Conservation (phyloP, 1,284 basidiomycete species). For the Phylloporus sp. region DNA sequence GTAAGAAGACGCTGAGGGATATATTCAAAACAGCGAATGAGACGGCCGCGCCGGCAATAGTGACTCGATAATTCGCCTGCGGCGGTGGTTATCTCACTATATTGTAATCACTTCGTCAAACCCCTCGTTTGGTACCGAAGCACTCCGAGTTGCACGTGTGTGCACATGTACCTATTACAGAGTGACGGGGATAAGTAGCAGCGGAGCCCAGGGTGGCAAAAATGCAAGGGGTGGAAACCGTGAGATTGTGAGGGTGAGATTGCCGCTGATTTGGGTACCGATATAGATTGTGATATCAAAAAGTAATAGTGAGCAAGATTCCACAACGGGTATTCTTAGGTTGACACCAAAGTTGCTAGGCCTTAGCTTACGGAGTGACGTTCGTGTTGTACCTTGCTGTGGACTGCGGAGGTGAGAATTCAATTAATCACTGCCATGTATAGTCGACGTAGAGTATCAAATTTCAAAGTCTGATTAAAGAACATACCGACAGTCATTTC, state of each 20-base stretch:
- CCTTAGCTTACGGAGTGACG: no score
- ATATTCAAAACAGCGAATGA: slow-evolving; percentile 35
- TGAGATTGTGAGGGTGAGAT: slow-evolving; percentile 31
- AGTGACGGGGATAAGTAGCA: slow-evolving; percentile 19
- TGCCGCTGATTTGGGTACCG: neutral
- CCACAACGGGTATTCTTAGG: neutral
- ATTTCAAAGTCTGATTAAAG: no score
- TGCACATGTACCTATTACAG: slow-evolving; percentile 31
- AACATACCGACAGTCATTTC: no score
- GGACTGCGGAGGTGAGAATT: no score
- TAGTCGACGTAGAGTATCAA: no score
- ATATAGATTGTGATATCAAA: slow-evolving; percentile 2
- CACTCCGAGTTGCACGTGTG: slow-evolving; percentile 26
- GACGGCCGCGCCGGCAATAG: slow-evolving; percentile 14
- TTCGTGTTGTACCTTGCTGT: no score
- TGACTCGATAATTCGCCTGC: slow-evolving; percentile 23
- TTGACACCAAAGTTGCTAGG: neutral
- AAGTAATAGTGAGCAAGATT: slow-evolving; percentile 7
- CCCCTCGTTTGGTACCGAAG: slow-evolving; percentile 27
- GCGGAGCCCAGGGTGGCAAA: neutral
- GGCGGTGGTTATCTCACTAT: slow-evolving; percentile 21
- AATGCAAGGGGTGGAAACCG: slow-evolving; percentile 30
- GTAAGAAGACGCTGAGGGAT: slow-evolving; percentile 16
- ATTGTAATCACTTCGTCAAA: slow-evolving; percentile 24
- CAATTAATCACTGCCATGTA: no score